Evolutionary conservation across 2,329 filamentous ascomycete genomes (phyloP).

Genomic region (Didymella keratinophila): DNA sequence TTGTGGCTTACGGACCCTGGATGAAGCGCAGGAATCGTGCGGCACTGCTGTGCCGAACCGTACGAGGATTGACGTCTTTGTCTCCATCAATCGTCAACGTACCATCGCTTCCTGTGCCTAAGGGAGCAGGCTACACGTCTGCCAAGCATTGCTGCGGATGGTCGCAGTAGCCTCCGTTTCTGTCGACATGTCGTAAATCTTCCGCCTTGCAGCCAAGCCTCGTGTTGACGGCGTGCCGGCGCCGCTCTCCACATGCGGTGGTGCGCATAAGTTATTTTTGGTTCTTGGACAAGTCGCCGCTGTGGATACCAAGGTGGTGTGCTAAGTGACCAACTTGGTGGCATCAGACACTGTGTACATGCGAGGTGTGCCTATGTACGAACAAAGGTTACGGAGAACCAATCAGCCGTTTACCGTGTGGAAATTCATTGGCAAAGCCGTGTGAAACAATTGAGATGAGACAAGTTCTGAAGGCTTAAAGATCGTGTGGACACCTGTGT

Average conservation of each 20-base stretch:
- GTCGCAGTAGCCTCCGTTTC: not conserved
- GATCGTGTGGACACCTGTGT: not conserved
- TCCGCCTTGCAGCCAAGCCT: constrained; percentile 10
- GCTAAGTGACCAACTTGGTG: not conserved
- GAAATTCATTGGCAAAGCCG: not conserved
- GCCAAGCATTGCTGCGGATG: not conserved
- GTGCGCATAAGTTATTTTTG: constrained; percentile 2
- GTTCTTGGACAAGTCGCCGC: constrained; percentile 2
- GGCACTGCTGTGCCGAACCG: not conserved
- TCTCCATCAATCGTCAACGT: not conserved
- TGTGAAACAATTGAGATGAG: not conserved
- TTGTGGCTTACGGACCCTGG: not conserved
- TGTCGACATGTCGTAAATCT: not conserved
- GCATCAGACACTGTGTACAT: not conserved
- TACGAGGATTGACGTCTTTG: not conserved
- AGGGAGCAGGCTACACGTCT: no score
- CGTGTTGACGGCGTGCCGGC: constrained; percentile 11
- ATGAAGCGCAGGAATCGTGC: not conserved
- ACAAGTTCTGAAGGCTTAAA: not conserved
- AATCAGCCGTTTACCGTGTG: not conserved
- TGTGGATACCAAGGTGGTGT: not conserved
- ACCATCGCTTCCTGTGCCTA: constrained; percentile 2
- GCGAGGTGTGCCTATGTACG: not conserved
- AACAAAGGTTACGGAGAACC: not conserved
- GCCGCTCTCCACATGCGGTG: constrained; percentile 1